Percentiles rank a stretch among this genome's conserved stretches.
phyloP scores from a whole-genome alignment of 176 grass and related monocot species.

The Hordeum marinum region DNA sequence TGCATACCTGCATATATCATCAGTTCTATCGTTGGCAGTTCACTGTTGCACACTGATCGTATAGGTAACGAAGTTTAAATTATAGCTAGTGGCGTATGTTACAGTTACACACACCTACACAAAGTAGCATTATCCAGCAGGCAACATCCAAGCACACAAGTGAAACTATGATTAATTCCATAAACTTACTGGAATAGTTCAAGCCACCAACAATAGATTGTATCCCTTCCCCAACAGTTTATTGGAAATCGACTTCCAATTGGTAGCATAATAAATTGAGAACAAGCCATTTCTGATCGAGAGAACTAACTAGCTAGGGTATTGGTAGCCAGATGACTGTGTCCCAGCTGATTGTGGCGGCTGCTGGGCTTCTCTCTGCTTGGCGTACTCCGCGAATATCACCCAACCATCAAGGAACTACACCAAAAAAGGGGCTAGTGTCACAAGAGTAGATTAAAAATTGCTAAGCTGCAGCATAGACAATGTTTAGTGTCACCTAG shows the following conservation, averaged over 20 bases:
- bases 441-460: slow-evolving; percentile 2
- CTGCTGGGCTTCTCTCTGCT: slow-evolving; percentile 33
- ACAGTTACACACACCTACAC: not conserved
- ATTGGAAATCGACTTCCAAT: not conserved
- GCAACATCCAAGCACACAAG: not conserved
- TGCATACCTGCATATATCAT: too few relatives aligned
- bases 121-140: not conserved
- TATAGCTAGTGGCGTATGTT: not conserved
- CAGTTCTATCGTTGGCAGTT: too few relatives aligned
- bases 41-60: not conserved
- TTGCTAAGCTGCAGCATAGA: not conserved
- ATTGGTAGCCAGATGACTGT: slow-evolving; percentile 16
- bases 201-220: not conserved
- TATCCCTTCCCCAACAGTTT: not conserved
- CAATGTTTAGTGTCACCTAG: not conserved
- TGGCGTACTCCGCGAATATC: slow-evolving; percentile 72
- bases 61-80: not conserved
- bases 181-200: not conserved
- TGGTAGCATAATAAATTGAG: not conserved
- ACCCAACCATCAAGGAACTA: slow-evolving; percentile 87
- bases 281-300: not conserved
- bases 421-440: not conserved
- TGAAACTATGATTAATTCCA: not conserved
- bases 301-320: not conserved
- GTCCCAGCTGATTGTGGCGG: not conserved